Base-by-base conservation (phyloP, 1,139 yeast species). In the Lodderomyces theae region DNA sequence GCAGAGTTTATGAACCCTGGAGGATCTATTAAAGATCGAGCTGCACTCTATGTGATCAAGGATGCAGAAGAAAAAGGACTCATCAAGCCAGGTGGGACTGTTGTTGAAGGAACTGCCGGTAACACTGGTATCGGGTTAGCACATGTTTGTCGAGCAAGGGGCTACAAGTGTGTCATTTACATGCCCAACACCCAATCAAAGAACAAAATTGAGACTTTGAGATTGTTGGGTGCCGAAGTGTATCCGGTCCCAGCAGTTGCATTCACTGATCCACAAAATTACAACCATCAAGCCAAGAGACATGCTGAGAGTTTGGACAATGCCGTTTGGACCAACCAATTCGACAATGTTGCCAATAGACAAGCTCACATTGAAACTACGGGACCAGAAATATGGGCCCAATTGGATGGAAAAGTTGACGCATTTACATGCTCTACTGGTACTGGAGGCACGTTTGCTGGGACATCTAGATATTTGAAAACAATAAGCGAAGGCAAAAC, bases 1-100 rank as follows among this genome's bases (percentile, higher is more conserved):
- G 95, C 95, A 11, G 97, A 88, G 64, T 86, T 81, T 66, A 85
- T 86, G 84, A 88, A 89, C 63, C 97, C 97, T 2, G 96, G 96
- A 37, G 97, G 96, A 1, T 84, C 95, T 5, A 89, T 89, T 46
- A 88, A 88, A 59, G 97, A 88, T 60, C 74, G 97, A 44, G 96
- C 96, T 6, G 96, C 96, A 0, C 67, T 85, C 37, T 87, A 70
- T 54, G 74, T 89, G 43, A 70, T 88, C 43, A 74, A 83, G 53
- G 90, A 85, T 52, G 96, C 96, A 21, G 96, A 89, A 58, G 60
- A 64, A 35, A 72, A 71, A 46, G 95, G 95, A 1, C 64, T 75
- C 44, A 66, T 86, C 44, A 61, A 67, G 45, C 79, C 86, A 1
- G 95, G 90, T 4, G 89, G 87, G 25, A 71, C 77, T 5, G 56